These are phyloP conservation scores for Penicillium turbatum DNA, from an alignment of 495 filamentous ascomycete species.

Conservation along the genomic window DNA sequence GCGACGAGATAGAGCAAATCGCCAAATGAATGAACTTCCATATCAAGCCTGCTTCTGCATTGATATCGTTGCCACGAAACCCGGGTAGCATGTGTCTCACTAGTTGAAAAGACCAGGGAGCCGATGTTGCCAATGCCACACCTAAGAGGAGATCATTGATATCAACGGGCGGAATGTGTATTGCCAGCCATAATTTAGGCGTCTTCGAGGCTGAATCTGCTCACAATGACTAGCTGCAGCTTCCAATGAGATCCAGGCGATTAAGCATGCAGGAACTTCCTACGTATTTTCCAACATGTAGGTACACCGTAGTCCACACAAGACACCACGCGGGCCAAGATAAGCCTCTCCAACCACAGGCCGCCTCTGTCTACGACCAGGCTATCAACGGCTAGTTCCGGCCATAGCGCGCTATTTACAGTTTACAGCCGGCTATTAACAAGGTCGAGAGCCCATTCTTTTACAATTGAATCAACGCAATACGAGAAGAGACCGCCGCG, in stretches of 20 bases:
- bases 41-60: not conserved
- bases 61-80: not conserved
- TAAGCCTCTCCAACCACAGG: not conserved
- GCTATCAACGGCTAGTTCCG: slow-evolving; percentile 12
- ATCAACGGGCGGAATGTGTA: not conserved
- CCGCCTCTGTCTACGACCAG: slow-evolving; percentile 4
- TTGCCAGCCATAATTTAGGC: not conserved
- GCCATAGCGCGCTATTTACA: slow-evolving; percentile 2
- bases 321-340: not conserved
- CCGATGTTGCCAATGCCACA: not conserved
- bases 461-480: not conserved
- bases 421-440: slow-evolving; percentile 5
- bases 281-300: too few relatives aligned
- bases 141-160: not conserved
- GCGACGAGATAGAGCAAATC: slow-evolving; percentile 23
- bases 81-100: not conserved
- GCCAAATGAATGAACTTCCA: slow-evolving; percentile 17
- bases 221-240: not conserved
- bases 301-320: too few relatives aligned
- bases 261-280: not conserved
- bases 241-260: not conserved
- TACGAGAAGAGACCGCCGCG: not conserved
- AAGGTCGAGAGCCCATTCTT: not conserved
- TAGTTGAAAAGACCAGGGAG: not conserved
- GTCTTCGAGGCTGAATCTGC: not conserved